phyloP scores from a whole-genome alignment of 1,284 basidiomycete species.

The Butyriboletus regius region DNA sequence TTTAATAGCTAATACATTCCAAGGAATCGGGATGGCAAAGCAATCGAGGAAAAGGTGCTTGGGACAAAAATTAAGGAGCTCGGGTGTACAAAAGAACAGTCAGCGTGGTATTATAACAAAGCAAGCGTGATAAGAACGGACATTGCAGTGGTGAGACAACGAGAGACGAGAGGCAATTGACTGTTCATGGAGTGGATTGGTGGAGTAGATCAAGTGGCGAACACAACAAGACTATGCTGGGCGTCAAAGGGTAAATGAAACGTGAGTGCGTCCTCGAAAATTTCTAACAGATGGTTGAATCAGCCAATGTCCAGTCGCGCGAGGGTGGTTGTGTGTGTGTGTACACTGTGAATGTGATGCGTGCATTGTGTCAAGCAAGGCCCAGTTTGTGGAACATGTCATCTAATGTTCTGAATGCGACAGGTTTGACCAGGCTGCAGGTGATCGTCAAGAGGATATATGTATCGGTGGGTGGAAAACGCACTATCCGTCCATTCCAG shows the following conservation, averaged over 20 bases:
- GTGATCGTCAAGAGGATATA: not conserved
- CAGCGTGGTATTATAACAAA: constrained; percentile 5
- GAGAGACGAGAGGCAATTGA: not conserved
- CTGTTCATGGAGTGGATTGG: constrained; percentile 1
- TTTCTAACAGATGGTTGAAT: constrained; percentile 9
- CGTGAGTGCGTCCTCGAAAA: not conserved
- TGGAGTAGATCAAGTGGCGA: constrained; percentile 12
- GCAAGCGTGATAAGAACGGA: constrained; percentile 2
- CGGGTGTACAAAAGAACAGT: constrained; percentile 7
- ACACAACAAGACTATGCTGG: constrained; percentile 4
- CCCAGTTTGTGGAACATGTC: constrained; percentile 76
- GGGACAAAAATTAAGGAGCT: constrained; percentile 10
- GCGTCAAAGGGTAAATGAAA: not conserved
- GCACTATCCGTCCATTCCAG: constrained; percentile 91
- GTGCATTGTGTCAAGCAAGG: constrained; percentile 38
- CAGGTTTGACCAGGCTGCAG: constrained; percentile 78
- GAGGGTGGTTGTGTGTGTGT: constrained; percentile 1
- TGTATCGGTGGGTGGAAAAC: constrained; percentile 30
- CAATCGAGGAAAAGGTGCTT: not conserved
- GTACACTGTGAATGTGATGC: constrained; percentile 14
- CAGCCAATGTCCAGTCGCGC: constrained; percentile 14
- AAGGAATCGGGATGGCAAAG: not conserved
- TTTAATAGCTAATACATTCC: constrained; percentile 13
- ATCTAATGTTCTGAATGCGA: constrained; percentile 82
- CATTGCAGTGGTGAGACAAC: not conserved